Evolutionary conservation across 331 rosid genomes (phyloP), one percentile per base, ranked within the genome.

Genomic region (Acacia concinna): DNA sequence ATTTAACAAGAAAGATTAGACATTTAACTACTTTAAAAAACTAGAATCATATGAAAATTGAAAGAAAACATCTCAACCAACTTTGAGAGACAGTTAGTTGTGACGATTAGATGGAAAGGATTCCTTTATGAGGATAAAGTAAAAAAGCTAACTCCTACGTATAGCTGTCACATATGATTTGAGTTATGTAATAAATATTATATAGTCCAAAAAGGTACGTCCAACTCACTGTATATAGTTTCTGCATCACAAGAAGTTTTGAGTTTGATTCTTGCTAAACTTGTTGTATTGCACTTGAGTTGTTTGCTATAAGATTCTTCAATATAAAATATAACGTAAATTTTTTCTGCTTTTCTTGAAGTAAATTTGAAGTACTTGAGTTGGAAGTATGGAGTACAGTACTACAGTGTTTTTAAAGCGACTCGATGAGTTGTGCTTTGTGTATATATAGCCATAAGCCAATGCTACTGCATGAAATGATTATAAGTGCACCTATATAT

Each of bases 91-190:
- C 88, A 81, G 89, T 84, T 92, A 88, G 95, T 79, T 87, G 79
- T 84, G 97, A 92, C 87, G 90, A 85, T 91, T 86, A 82, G 93
- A 88, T 84, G 92, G 70, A 57, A 72, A 69, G 5, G 54, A 81
- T 85, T 74, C 82, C 74, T 43, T 8, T 32, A 38, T 79, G 85
- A 81, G 81, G 77, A 64, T 78, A 71, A 59, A 59, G 30, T 5
- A 12, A 27, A 78, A 86, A 87, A 81, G 77, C 71, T 74, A 79
- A 63, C 81, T 78, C 76, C 71, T 75, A 71, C 57, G 46, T 64
- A 70, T 74, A 32, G 82, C 52, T 72, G 75, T 64, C 83, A 80
- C 82, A 74, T 72, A 20, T 30, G 31, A 69, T 73, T 43, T 43
- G 46, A 68, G 34, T 78, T 20, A 21, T 8, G 23, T 71, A 64